Evolutionary conservation across 2,329 filamentous ascomycete genomes (phyloP).

Genomic region (Cytospora piceae): DNA sequence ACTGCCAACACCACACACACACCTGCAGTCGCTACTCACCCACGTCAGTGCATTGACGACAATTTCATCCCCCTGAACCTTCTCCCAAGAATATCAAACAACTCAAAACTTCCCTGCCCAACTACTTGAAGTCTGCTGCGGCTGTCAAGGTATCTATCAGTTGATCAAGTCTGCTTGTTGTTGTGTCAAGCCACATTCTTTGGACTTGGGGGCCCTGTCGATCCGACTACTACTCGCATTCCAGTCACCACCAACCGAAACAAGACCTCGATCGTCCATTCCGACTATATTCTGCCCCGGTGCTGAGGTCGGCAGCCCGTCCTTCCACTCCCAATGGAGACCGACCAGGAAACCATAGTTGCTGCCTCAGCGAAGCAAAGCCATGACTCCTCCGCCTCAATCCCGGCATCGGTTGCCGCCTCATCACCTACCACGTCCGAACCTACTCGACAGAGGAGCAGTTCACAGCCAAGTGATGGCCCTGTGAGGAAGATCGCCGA

Average conservation of each 20-base stretch:
- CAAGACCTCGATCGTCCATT: neutral
- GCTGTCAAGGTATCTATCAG: neutral
- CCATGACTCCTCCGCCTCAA: conserved; percentile 27
- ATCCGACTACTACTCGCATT: conserved; percentile 25
- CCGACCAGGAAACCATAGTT: conserved; percentile 26
- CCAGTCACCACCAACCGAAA: conserved; percentile 25
- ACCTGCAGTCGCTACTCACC: conserved; percentile 4
- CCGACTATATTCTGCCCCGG: conserved; percentile 5
- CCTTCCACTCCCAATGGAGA: conserved; percentile 28
- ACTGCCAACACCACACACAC: conserved; percentile 22
- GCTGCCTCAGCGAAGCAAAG: conserved; percentile 17
- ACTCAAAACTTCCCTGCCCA: conserved; percentile 7
- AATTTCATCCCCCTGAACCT: conserved; percentile 12
- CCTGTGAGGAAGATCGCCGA: conserved; percentile 33
- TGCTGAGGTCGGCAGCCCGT: conserved; percentile 20
- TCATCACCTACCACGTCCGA: conserved; percentile 18
- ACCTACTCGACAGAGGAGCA: conserved; percentile 27
- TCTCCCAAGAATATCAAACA: conserved; percentile 7
- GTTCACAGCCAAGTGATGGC: conserved; percentile 30
- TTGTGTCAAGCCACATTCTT: neutral
- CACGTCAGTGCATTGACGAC: conserved; percentile 21
- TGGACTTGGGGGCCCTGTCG: conserved; percentile 18
- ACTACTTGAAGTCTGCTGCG: neutral
- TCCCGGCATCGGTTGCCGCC: conserved; percentile 18
- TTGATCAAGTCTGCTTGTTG: neutral